Conservation (phyloP, 176 grass and related monocot genomes). For the Urochloa ruziziensis region DNA sequence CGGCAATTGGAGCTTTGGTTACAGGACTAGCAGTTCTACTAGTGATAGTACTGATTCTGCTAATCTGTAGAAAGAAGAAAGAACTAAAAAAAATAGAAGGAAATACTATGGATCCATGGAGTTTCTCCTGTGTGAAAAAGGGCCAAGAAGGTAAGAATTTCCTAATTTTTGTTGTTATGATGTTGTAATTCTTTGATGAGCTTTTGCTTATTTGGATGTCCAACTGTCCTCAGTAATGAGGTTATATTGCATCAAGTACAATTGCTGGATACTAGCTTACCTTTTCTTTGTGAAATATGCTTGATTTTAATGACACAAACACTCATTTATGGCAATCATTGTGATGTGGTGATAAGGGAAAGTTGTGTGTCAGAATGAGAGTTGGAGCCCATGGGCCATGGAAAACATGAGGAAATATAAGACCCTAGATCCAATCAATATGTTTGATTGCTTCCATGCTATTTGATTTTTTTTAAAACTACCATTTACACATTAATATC, state of each 20-base stretch:
- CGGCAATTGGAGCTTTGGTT: conserved; percentile 67
- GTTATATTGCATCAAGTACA: not conserved
- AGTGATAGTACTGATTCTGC: conserved; percentile 70
- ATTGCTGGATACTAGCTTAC: not conserved
- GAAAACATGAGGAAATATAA: not conserved
- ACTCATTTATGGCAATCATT: not conserved
- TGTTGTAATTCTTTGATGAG: not conserved
- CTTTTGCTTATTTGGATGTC: conserved; percentile 11
- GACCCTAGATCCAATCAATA: not conserved
- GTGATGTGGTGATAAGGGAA: not conserved
- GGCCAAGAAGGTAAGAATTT: conserved; percentile 64
- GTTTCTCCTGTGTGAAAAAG: conserved; percentile 55
- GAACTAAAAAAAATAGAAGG: conserved; percentile 65
- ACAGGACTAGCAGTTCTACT: conserved; percentile 67
- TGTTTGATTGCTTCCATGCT: not conserved
- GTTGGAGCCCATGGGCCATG: not conserved
- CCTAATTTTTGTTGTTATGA: not conserved
- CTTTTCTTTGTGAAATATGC: not conserved
- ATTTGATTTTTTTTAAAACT: not conserved
- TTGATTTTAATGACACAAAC: not conserved
- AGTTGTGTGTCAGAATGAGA: not conserved
- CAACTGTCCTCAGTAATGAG: not conserved
- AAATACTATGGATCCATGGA: conserved; percentile 33
- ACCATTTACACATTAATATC: not conserved
- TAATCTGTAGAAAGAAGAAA: conserved; percentile 78